phyloP scores from a whole-genome alignment of 805 yeast species.

The Nakazawaea populi region DNA sequence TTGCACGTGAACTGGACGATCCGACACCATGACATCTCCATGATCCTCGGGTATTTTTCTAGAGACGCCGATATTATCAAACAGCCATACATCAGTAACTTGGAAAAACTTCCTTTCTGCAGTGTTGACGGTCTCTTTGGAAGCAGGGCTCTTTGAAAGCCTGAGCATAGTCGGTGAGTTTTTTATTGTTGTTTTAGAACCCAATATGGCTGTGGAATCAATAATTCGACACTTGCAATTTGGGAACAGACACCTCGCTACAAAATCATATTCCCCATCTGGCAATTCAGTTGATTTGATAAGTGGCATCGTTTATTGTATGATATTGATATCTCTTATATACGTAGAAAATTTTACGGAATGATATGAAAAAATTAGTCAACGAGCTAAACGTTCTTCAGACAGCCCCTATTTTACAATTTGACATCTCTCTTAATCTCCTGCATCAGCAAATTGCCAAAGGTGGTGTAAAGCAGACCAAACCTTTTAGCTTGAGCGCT shows the following conservation, averaged over 20 bases:
- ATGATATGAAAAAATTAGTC: too few species aligned
- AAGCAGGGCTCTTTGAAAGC: conserved; percentile 21
- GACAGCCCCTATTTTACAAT: conserved; percentile 3
- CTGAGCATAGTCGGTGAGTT: conserved; percentile 13
- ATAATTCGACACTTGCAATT: conserved; percentile 7
- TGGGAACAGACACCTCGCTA: conserved; percentile 7
- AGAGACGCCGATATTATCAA: conserved; percentile 76
- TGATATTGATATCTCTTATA: too few species aligned
- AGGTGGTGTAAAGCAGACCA: conserved; percentile 14
- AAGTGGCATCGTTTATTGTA: background rate
- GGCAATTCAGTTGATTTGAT: conserved; percentile 1
- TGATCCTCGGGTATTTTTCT: conserved; percentile 24
- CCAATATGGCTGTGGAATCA: background rate
- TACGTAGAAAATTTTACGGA: too few species aligned
- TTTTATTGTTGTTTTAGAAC: background rate
- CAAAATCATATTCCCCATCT: background rate
- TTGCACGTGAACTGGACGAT: conserved; percentile 29
- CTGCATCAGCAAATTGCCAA: conserved; percentile 6
- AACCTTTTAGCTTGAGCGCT: conserved; percentile 6
- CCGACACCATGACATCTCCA: conserved; percentile 15
- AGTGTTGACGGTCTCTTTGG: conserved; percentile 28
- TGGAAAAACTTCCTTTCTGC: conserved; percentile 23
- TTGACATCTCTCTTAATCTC: background rate
- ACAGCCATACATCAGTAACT: conserved; percentile 66
- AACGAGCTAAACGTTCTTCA: too few species aligned